phyloP scores from a whole-genome alignment of 1,139 yeast species.

The Pneumocystis jirovecii region DNA sequence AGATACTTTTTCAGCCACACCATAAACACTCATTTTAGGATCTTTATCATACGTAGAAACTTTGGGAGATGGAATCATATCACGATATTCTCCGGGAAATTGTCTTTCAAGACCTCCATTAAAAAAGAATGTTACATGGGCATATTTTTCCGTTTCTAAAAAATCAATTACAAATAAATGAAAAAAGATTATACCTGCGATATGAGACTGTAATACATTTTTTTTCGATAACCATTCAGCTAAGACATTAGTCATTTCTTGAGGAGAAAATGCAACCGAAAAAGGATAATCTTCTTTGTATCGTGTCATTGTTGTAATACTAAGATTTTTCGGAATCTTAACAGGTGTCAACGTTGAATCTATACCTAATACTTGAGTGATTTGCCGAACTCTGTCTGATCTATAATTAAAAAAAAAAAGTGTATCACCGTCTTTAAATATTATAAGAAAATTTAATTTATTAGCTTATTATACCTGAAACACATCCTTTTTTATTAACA shows the following conservation, averaged over 20 bases:
- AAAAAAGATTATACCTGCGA: slow-evolving; percentile 6
- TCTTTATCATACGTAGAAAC: slow-evolving; percentile 16
- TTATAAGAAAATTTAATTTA: not conserved
- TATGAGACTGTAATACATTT: slow-evolving; percentile 13
- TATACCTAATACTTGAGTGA: slow-evolving; percentile 16
- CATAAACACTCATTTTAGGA: slow-evolving; percentile 16
- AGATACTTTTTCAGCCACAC: slow-evolving; percentile 15
- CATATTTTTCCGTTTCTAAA: slow-evolving; percentile 16
- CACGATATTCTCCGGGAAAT: slow-evolving; percentile 14
- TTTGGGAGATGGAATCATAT: slow-evolving; percentile 15
- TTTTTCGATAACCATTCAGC: slow-evolving; percentile 17
- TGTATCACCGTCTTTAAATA: slow-evolving; percentile 12
- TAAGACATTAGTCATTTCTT: slow-evolving; percentile 16
- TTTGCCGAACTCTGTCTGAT: slow-evolving; percentile 16
- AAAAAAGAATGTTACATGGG: slow-evolving; percentile 17
- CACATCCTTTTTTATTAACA: slow-evolving; percentile 9
- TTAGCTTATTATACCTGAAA: slow-evolving; percentile 10
- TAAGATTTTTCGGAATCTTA: slow-evolving; percentile 12
- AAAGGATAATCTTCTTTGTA: slow-evolving; percentile 17
- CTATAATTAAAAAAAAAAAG: slow-evolving; percentile 17
- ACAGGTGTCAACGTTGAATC: slow-evolving; percentile 16
- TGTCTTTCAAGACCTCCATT: slow-evolving; percentile 17
- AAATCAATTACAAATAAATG: not conserved
- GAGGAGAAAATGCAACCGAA: slow-evolving; percentile 16
- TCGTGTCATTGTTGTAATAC: slow-evolving; percentile 17